Evolutionary conservation across 2,329 filamentous ascomycete species (phyloP).

Genomic region (Lasiodiplodia sp.): DNA sequence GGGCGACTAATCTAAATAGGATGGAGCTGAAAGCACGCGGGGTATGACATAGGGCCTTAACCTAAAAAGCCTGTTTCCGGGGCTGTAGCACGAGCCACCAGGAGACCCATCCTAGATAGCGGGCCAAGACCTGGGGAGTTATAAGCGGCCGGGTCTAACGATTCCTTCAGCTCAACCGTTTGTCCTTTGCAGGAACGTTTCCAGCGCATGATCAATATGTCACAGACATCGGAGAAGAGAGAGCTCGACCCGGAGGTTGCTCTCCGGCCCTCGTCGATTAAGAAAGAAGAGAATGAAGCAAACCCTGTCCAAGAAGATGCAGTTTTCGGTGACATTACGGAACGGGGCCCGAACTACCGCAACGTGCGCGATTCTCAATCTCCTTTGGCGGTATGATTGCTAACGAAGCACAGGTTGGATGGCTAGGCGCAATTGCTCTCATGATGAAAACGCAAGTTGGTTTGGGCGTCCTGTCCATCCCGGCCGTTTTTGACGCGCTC

Average conservation of each 20-base stretch:
- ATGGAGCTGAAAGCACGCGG: background rate
- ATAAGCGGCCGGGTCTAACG: background rate
- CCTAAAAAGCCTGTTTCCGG: background rate
- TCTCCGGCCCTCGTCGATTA: background rate
- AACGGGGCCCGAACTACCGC: slow-evolving; percentile 11
- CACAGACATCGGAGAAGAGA: background rate
- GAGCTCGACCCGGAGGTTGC: background rate
- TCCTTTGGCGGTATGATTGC: background rate
- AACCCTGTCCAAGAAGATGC: slow-evolving; percentile 9
- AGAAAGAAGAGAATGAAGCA: background rate
- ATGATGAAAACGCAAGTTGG: slow-evolving; percentile 45
- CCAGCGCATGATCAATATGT: background rate
- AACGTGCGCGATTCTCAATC: background rate
- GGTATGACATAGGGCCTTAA: background rate
- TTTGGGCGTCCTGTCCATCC: slow-evolving; percentile 59
- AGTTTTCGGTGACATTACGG: slow-evolving; percentile 12
- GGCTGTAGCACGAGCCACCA: background rate
- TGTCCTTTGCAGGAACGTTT: background rate
- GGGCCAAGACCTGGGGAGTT: background rate
- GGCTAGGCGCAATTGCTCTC: slow-evolving; percentile 38
- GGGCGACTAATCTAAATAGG: slow-evolving; percentile 3
- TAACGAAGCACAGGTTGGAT: slow-evolving; percentile 36
- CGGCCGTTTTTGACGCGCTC: slow-evolving; percentile 53
- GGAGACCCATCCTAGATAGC: background rate
- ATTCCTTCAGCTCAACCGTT: background rate